These are phyloP conservation scores for Epichloe glyceriae DNA, from an alignment of 2,329 filamentous ascomycete genomes.

Conservation along the genomic window DNA sequence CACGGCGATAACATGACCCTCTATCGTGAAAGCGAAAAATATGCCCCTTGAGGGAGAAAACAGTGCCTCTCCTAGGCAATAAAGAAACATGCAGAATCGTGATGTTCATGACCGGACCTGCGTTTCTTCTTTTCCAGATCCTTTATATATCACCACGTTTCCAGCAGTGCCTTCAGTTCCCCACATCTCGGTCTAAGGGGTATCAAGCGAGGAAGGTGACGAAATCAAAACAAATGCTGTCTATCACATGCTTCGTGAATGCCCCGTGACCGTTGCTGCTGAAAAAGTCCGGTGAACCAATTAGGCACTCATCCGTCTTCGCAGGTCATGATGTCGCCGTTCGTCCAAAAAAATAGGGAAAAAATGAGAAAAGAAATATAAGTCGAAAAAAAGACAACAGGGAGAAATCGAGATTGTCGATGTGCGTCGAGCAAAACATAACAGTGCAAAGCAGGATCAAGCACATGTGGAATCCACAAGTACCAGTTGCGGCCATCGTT, in stretches of 20 bases:
- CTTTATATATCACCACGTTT: constrained; percentile 20
- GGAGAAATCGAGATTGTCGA: background rate
- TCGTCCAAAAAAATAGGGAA: constrained; percentile 14
- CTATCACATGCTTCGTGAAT: constrained; percentile 32
- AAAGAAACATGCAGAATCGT: constrained; percentile 24
- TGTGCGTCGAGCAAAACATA: background rate
- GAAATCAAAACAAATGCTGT: constrained; percentile 32
- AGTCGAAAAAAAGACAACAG: constrained; percentile 8
- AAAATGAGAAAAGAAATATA: background rate
- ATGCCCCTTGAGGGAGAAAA: constrained; percentile 19
- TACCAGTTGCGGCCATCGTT: constrained; percentile 4
- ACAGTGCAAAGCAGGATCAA: constrained; percentile 4
- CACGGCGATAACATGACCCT: constrained; percentile 33
- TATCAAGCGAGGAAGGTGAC: constrained; percentile 30
- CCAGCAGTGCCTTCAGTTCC: constrained; percentile 25
- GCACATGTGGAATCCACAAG: constrained; percentile 4
- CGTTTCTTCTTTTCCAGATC: constrained; percentile 16
- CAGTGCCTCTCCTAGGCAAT: constrained; percentile 23
- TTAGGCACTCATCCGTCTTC: constrained; percentile 22
- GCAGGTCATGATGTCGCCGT: constrained; percentile 30
- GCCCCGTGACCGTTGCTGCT: constrained; percentile 25
- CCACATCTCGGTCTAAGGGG: constrained; percentile 30
- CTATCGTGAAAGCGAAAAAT: constrained; percentile 30
- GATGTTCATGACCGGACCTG: constrained; percentile 16
- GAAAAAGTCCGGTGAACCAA: constrained; percentile 17